Conservation (phyloP, 2,329 filamentous ascomycete species). For the Talaromyces atroroseus region DNA sequence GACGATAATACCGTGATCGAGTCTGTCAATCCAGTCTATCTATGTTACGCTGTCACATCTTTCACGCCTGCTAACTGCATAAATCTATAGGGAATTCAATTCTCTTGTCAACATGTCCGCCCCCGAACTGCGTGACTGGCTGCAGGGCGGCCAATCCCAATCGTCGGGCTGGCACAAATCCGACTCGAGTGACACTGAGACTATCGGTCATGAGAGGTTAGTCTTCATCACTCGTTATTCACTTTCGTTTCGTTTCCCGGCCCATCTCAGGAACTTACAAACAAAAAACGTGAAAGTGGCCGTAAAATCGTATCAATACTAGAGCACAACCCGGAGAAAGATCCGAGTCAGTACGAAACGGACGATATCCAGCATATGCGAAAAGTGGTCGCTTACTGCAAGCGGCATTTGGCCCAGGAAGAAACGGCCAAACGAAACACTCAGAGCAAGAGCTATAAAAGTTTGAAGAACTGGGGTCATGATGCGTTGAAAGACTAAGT, state of each 20-base stretch:
- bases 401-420: slow-evolving; percentile 60
- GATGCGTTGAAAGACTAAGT: slow-evolving; percentile 42
- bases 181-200: slow-evolving; percentile 7
- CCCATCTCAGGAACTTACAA: neutral
- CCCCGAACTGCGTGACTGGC: slow-evolving; percentile 9
- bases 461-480: slow-evolving; percentile 59
- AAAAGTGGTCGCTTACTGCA: slow-evolving; percentile 12
- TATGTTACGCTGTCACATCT: neutral
- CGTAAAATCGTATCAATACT: slow-evolving; percentile 11
- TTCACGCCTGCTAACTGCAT: neutral
- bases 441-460: slow-evolving; percentile 51
- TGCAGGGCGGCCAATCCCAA: slow-evolving; percentile 2
- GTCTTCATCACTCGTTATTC: neutral
- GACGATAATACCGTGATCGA: slow-evolving; percentile 10
- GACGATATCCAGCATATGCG: slow-evolving; percentile 12
- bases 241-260: too few species aligned
- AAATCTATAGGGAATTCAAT: slow-evolving; percentile 6
- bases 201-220: slow-evolving; percentile 11
- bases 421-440: slow-evolving; percentile 53
- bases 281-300: neutral
- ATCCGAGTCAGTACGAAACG: slow-evolving; percentile 5
- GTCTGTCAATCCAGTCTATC: neutral
- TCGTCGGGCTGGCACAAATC: slow-evolving; percentile 9
- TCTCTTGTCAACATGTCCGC: slow-evolving; percentile 11
- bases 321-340: slow-evolving; percentile 8